These are phyloP conservation scores for Irineochytrium annulatum DNA, from an alignment of 192 early-diverging fungal species.

Conservation along the genomic window DNA sequence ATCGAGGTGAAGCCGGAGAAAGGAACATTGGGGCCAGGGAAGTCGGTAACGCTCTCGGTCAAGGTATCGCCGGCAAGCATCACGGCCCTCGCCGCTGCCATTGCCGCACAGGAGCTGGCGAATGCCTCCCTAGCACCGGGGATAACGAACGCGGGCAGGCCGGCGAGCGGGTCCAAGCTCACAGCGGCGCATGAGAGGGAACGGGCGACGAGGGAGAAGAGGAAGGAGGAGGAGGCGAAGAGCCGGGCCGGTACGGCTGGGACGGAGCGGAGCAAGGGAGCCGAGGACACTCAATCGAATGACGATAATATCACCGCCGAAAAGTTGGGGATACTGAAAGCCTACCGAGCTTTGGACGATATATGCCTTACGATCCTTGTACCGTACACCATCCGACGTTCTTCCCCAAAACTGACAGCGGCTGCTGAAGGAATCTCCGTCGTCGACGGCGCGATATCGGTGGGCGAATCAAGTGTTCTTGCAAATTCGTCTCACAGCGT, in stretches of 20 bases:
- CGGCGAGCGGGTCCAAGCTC: neutral
- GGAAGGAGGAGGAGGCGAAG: neutral
- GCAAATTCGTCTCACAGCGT: slow-evolving; percentile 1
- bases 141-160: neutral
- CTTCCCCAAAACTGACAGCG: neutral
- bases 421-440: too few species aligned
- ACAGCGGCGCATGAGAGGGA: too few species aligned
- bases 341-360: slow-evolving; percentile 11
- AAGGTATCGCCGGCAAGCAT: slow-evolving; percentile 3
- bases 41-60: slow-evolving; percentile 2
- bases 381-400: slow-evolving; percentile 10
- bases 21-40: slow-evolving; percentile 18
- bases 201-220: too few species aligned
- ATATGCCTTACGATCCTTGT: slow-evolving; percentile 18
- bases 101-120: too few species aligned
- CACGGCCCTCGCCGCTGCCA: slow-evolving; percentile 3
- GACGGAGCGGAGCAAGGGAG: neutral
- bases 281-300: neutral
- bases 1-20: slow-evolving; percentile 10
- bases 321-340: neutral
- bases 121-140: too few species aligned
- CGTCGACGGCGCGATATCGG: neutral
- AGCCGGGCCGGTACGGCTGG: neutral
- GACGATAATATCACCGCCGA: neutral
- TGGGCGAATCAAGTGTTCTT: neutral